These are phyloP conservation scores for Amyloporia xantha DNA, from an alignment of 768 basidiomycete species.

Conservation along the genomic window DNA sequence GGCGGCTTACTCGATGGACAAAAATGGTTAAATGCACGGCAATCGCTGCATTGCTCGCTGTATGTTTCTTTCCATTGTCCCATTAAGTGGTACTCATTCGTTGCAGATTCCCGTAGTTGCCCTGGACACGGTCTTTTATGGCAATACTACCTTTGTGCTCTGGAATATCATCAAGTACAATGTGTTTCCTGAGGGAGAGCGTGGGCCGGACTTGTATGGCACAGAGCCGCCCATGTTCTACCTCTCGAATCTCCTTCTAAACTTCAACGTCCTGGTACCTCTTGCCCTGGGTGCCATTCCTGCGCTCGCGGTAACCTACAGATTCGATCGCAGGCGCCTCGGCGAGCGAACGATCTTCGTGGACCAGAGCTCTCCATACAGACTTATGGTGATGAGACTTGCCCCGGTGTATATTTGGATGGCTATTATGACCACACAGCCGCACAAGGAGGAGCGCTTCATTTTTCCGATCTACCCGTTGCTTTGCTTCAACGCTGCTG, in stretches of 20 bases:
- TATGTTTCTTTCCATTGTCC: constrained; percentile 28
- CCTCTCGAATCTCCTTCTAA: constrained; percentile 80
- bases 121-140: constrained; percentile 85
- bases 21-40: constrained; percentile 49
- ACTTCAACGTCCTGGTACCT: constrained; percentile 85
- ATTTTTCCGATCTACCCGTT: constrained; percentile 93
- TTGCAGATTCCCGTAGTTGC: constrained; percentile 73
- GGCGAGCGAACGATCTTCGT: constrained; percentile 42
- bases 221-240: constrained; percentile 87
- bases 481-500: constrained; percentile 90
- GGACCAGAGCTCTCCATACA: constrained; percentile 75
- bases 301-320: constrained; percentile 64
- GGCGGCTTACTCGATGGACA: constrained; percentile 58
- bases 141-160: constrained; percentile 69
- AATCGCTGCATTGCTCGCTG: constrained; percentile 55
- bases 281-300: constrained; percentile 82
- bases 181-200: constrained; percentile 70
- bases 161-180: constrained; percentile 96
- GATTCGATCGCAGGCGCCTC: constrained; percentile 71
- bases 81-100: not conserved
- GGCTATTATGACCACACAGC: constrained; percentile 67
- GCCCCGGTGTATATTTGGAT: constrained; percentile 92
- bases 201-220: constrained; percentile 91
- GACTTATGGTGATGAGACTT: constrained; percentile 68
- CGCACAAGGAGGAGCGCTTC: constrained; percentile 99